These are phyloP conservation scores for Helicostylum pulchrum DNA, from an alignment of 192 early-diverging fungal genomes.

Conservation along the genomic window DNA sequence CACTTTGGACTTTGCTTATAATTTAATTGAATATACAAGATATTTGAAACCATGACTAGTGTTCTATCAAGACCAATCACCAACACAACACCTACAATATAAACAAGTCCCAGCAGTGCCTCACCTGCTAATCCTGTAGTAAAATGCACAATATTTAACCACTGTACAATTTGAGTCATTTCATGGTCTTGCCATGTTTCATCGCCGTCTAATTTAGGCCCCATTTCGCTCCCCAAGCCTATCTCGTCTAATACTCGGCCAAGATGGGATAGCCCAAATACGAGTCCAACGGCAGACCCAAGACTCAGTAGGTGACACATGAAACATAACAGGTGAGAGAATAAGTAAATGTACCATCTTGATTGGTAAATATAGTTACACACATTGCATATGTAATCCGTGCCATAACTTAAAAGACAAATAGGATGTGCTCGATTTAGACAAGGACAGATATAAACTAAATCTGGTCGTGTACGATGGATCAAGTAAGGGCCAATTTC, in stretches of 20 bases:
- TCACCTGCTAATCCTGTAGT: constrained; percentile 21
- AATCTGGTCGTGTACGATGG: constrained; percentile 9
- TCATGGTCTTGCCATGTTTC: constrained; percentile 29
- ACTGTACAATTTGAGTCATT: constrained; percentile 15
- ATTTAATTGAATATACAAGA: background rate
- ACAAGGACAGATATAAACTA: constrained; percentile 8
- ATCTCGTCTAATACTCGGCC: constrained; percentile 17
- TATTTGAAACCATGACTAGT: constrained; percentile 12
- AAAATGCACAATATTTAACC: constrained; percentile 23
- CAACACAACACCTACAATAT: constrained; percentile 15
- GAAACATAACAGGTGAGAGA: constrained; percentile 5
- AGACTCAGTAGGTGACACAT: constrained; percentile 17
- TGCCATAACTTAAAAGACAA: constrained; percentile 3
- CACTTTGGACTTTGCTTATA: background rate
- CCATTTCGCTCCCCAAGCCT: constrained; percentile 19
- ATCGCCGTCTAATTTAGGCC: constrained; percentile 24
- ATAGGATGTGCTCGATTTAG: background rate
- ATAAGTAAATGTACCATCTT: background rate
- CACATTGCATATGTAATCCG: background rate
- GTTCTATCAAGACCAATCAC: constrained; percentile 17
- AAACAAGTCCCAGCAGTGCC: constrained; percentile 22
- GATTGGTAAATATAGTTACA: constrained; percentile 7
- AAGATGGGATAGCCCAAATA: constrained; percentile 16
- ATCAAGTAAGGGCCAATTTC: constrained; percentile 14
- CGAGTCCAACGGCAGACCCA: constrained; percentile 13